phyloP scores from a whole-genome alignment of 1,139 yeast genomes.

The Yamadazyma oceani region DNA sequence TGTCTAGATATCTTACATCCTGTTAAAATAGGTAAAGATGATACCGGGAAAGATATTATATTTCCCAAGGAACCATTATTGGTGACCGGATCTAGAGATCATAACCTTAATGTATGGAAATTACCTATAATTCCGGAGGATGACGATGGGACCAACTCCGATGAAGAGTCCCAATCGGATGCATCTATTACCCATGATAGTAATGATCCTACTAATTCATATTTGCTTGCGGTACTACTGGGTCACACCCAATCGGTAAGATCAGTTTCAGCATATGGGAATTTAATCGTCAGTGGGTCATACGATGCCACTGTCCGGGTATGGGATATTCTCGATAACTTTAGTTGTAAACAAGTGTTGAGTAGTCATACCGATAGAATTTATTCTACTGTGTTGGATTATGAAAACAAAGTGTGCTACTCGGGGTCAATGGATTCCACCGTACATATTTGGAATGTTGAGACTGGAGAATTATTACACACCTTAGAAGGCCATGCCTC shows the following conservation, averaged over 20 bases:
- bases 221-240: constrained; percentile 66
- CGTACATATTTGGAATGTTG: constrained; percentile 87
- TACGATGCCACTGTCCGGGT: constrained; percentile 90
- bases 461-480: constrained; percentile 64
- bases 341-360: constrained; percentile 69
- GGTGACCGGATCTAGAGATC: constrained; percentile 90
- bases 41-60: constrained; percentile 61
- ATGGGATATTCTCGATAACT: constrained; percentile 78
- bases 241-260: constrained; percentile 92
- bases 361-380: constrained; percentile 86
- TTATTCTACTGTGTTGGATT: constrained; percentile 82
- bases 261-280: constrained; percentile 84
- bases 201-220: constrained; percentile 56
- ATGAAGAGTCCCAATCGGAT: constrained; percentile 8
- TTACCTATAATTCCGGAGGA: constrained; percentile 59
- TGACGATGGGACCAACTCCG: constrained; percentile 19
- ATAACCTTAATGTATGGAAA: constrained; percentile 86
- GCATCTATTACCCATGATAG: constrained; percentile 34
- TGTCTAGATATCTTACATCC: constrained; percentile 85
- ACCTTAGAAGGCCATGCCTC: constrained; percentile 85
- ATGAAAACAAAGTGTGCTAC: constrained; percentile 72
- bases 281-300: constrained; percentile 83
- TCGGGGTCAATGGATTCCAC: constrained; percentile 93
- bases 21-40: constrained; percentile 55
- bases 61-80: constrained; percentile 64